phyloP scores from a whole-genome alignment of 768 basidiomycete species.

The Psilocybe subaeruginosa region DNA sequence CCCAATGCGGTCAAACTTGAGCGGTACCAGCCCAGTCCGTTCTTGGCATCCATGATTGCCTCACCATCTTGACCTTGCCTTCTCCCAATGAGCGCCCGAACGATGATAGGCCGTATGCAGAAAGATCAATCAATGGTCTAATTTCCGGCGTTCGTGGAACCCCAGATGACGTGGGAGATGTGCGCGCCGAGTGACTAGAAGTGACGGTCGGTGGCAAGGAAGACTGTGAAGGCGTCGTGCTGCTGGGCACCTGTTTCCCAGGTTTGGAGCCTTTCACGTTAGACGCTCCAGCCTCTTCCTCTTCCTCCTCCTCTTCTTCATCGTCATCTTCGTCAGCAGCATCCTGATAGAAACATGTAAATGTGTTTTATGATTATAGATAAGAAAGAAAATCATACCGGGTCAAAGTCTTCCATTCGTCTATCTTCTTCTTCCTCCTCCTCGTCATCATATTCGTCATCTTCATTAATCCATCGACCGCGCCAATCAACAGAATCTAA shows the following conservation, averaged over 20 bases:
- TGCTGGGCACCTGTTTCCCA: slow-evolving; percentile 13
- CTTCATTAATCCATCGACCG: slow-evolving; percentile 82
- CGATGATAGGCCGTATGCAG: slow-evolving; percentile 31
- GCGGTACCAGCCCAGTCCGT: slow-evolving; percentile 41
- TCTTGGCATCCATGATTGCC: slow-evolving; percentile 44
- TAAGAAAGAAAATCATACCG: slow-evolving; percentile 45
- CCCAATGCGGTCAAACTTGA: slow-evolving; percentile 33
- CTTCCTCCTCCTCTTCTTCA: slow-evolving; percentile 66
- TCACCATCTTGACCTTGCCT: slow-evolving; percentile 53
- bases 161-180: slow-evolving; percentile 52
- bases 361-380: neutral
- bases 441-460: slow-evolving; percentile 62
- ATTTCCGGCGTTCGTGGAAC: slow-evolving; percentile 50
- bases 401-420: slow-evolving; percentile 88
- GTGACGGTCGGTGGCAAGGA: slow-evolving; percentile 39
- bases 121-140: slow-evolving; percentile 28
- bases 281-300: slow-evolving; percentile 51
- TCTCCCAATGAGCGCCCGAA: slow-evolving; percentile 30
- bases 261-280: slow-evolving; percentile 25
- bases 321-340: slow-evolving; percentile 52
- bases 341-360: slow-evolving; percentile 38
- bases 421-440: slow-evolving; percentile 76
- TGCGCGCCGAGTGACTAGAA: slow-evolving; percentile 48
- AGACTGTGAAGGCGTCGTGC: slow-evolving; percentile 4
- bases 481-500: slow-evolving; percentile 90